phyloP scores from a whole-genome alignment of 108 stramenopile genomes.

The Pseudonitzschia delicatissima region DNA sequence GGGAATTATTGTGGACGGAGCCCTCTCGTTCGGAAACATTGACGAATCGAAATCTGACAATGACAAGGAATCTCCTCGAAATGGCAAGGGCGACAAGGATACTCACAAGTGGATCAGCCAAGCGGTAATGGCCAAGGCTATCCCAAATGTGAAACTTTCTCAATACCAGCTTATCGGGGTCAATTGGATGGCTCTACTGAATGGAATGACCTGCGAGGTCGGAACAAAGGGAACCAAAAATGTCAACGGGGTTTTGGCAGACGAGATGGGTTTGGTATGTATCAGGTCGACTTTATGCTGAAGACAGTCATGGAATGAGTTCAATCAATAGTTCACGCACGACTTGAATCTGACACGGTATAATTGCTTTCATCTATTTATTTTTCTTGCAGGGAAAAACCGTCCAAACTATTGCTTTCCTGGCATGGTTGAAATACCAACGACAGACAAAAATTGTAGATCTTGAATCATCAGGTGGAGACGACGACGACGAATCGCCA shows the following conservation, averaged over 20 bases:
- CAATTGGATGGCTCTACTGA: conserved; percentile 82
- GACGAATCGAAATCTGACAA: neutral
- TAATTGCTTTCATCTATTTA: conserved; percentile 5
- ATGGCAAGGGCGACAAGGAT: neutral
- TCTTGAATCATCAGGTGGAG: conserved; percentile 10
- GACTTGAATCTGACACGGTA: neutral
- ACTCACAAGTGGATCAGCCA: conserved; percentile 62
- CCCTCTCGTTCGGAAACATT: conserved; percentile 34
- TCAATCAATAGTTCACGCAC: neutral
- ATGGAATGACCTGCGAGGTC: conserved; percentile 59
- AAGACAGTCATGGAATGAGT: neutral
- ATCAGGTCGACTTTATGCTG: conserved; percentile 1
- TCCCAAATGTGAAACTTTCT: conserved; percentile 61
- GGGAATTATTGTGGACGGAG: conserved; percentile 69
- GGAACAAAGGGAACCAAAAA: conserved; percentile 29
- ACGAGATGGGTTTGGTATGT: conserved; percentile 91
- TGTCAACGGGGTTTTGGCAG: conserved; percentile 96
- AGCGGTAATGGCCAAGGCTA: conserved; percentile 49
- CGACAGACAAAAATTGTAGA: conserved; percentile 4
- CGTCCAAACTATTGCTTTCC: conserved; percentile 93
- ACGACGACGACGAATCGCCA: neutral
- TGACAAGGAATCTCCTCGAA: neutral
- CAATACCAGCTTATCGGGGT: conserved; percentile 86
- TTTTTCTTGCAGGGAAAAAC: conserved; percentile 66
- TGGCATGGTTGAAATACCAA: conserved; percentile 79